Evolutionary conservation across 2,329 filamentous ascomycete species (phyloP), one percentile per base, ranked within the genome.

Genomic region (Ceratocystiopsis minuta): DNA sequence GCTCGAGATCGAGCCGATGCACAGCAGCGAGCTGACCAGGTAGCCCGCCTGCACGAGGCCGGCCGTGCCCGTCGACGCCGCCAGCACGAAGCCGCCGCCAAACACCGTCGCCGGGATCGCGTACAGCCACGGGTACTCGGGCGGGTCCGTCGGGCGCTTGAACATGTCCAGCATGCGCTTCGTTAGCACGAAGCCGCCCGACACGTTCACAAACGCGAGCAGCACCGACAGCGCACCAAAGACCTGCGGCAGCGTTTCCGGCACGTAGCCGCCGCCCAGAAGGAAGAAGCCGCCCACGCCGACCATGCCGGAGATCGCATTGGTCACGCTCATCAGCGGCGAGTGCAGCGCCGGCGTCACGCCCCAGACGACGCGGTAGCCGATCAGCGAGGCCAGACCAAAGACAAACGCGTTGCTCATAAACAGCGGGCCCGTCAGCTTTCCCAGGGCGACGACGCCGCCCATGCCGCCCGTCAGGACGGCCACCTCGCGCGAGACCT

Each of bases 131-230:
- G 82, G 81, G 49, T 88, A 93, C 56, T 94, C 86, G 0, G 80
- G 76, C 31, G 85, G 86, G 50, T 93, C 86, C 5, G 83, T 90
- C 20, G 83, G 79, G 66, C 81, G 72, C 55, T 80, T 81, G 56
- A 88, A 88, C 82, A 88, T 88, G 56, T 93, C 85, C 36, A 94
- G 66, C 86, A 94, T 94, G 48, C 86, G 72, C 61, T 92, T 92
- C 3, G 85, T 92, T 45, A 94, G 84, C 36, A 92, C 80, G 46
- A 94, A 94, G 0, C 86, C 86, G 44, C 86, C 86, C 0, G 81
- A 79, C 3, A 94, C 77, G 49, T 93, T 93, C 47, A 92, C 81
- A 54, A 90, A 93, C 0, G 85, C 85, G 16, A 94, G 63, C 6
- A 90, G 64, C 1, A 93, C 86, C 1, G 84, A 92, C 1, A 75